A percentile compares a stretch with the other conserved stretches of the same genome.
Evolutionary conservation across 2,329 filamentous ascomycete species (phyloP).

Genomic region (Lizonia empirigonia): DNA sequence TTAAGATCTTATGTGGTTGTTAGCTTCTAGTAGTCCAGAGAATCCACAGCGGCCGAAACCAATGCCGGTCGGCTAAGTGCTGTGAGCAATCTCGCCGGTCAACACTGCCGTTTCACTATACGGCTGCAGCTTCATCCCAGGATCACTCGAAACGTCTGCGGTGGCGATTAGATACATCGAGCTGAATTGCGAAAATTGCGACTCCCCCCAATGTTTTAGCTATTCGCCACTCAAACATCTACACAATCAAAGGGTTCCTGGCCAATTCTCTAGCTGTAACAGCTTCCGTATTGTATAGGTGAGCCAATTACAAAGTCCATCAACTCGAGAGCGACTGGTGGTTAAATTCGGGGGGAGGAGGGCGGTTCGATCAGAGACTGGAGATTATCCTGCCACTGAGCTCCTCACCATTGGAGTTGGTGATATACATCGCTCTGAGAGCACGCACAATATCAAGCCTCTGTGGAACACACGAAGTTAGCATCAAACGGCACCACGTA

Average conservation of each 20-base stretch:
- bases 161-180: not conserved
- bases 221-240: too few relatives aligned
- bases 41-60: not conserved
- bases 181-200: not conserved
- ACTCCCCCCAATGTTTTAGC: too few relatives aligned
- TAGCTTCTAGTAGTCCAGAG: too few relatives aligned
- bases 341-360: too few relatives aligned
- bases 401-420: not conserved
- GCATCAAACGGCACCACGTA: not conserved
- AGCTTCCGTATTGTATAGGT: too few relatives aligned
- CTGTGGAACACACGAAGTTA: not conserved
- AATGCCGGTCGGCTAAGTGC: not conserved
- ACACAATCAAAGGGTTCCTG: too few relatives aligned
- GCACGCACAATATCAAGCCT: not conserved
- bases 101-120: slow-evolving; percentile 1
- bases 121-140: not conserved
- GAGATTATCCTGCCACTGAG: not conserved
- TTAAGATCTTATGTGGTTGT: too few relatives aligned
- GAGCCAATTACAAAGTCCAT: too few relatives aligned
- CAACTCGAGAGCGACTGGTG: too few relatives aligned
- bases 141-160: not conserved
- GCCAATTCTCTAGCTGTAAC: too few relatives aligned
- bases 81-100: not conserved
- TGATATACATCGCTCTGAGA: not conserved
- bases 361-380: not conserved